Conservation (phyloP, 805 yeast species). For the Lachancea nothofagi region DNA sequence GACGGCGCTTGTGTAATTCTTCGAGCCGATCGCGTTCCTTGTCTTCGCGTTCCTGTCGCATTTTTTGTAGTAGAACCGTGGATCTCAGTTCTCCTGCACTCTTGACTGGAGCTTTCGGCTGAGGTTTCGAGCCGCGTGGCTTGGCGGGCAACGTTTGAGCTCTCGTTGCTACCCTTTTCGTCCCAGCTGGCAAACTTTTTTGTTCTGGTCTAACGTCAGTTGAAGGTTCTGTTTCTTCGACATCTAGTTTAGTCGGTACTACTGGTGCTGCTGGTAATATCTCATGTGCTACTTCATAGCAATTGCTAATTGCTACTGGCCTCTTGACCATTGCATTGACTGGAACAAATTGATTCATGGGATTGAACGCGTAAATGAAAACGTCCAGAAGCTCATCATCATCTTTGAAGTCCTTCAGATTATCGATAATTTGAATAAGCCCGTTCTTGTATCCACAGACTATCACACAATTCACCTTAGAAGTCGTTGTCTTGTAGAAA, state of each 20-base stretch:
- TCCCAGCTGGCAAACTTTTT: too few species aligned
- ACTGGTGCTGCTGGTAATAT: conserved; percentile 7
- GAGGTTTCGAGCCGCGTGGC: not conserved
- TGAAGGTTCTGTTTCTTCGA: too few species aligned
- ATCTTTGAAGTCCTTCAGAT: conserved; percentile 16
- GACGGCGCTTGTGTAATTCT: conserved; percentile 25
- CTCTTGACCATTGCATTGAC: conserved; percentile 4
- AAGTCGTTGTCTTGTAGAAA: conserved; percentile 24
- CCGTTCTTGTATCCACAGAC: conserved; percentile 21
- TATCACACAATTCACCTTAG: conserved; percentile 28
- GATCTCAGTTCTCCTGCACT: conserved; percentile 24
- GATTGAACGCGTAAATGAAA: conserved; percentile 33
- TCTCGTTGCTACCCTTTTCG: conserved; percentile 7
- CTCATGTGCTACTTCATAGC: conserved; percentile 7
- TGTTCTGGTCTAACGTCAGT: too few species aligned
- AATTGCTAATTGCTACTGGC: conserved; percentile 6
- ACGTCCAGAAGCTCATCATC: conserved; percentile 23
- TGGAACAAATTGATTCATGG: conserved; percentile 18
- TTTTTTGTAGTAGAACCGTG: conserved; percentile 29
- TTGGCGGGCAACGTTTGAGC: conserved; percentile 7
- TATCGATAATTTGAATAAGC: conserved; percentile 20
- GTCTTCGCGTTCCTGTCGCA: conserved; percentile 30
- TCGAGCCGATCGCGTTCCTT: conserved; percentile 27
- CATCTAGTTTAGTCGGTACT: too few species aligned
- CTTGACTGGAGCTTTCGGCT: not conserved